phyloP scores from a whole-genome alignment of 805 yeast genomes.

The Metschnikowia dekortorum region DNA sequence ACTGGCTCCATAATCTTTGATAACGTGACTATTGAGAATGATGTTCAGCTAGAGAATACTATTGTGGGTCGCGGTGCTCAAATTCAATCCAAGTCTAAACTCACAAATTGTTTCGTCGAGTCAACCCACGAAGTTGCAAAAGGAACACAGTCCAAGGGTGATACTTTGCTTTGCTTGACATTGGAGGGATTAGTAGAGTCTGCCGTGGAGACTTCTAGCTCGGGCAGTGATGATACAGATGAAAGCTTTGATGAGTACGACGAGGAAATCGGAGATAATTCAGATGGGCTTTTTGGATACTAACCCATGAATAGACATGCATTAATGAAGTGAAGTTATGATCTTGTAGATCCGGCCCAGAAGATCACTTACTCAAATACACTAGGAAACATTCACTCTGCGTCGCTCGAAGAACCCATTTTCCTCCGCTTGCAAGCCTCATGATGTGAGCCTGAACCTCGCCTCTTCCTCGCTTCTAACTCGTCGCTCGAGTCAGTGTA shows the following conservation, averaged over 20 bases:
- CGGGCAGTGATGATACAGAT: constrained; percentile 40
- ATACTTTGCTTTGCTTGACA: constrained; percentile 45
- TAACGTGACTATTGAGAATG: constrained; percentile 72
- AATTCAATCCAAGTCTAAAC: constrained; percentile 60
- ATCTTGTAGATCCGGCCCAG: constrained; percentile 3
- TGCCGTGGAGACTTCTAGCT: constrained; percentile 30
- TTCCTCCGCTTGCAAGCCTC: constrained; percentile 7
- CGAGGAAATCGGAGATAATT: constrained; percentile 55
- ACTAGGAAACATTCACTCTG: not conserved
- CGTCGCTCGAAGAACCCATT: constrained; percentile 1
- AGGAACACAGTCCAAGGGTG: constrained; percentile 55
- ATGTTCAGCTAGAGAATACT: constrained; percentile 77
- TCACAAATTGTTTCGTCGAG: constrained; percentile 83
- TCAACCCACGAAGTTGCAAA: constrained; percentile 65
- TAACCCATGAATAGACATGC: constrained; percentile 14
- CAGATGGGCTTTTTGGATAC: constrained; percentile 47
- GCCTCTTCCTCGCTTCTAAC: constrained; percentile 6
- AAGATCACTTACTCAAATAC: not conserved
- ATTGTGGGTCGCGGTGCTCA: constrained; percentile 68
- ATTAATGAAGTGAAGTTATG: constrained; percentile 4
- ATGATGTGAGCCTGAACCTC: constrained; percentile 2
- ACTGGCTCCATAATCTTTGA: constrained; percentile 81
- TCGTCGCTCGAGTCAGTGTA: constrained; percentile 14
- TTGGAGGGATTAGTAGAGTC: constrained; percentile 38
- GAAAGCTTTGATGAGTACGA: constrained; percentile 38